Base-by-base conservation (phyloP, 2,329 filamentous ascomycete genomes). In the Colletotrichum eleusines region DNA sequence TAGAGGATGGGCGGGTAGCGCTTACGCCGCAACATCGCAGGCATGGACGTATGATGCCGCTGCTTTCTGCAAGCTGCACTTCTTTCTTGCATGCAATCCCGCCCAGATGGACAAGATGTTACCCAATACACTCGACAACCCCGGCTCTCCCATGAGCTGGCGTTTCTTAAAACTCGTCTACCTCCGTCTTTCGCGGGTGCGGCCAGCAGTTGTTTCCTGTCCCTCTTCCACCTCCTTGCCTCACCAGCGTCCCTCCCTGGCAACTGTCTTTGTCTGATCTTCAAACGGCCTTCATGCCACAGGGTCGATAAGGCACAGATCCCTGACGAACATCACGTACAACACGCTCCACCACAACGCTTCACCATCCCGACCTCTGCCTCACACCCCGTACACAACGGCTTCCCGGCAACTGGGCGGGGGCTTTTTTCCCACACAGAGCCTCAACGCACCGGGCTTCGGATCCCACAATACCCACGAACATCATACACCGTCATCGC, bases 241-340 rank as follows among this genome's bases (percentile, higher is more conserved):
- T 72, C 76, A 77, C 74, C 66, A 69, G 64, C 59, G 72, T 73
- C 71, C 72, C 72, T 73, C 71, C 72, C 72, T 73, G 73, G 69
- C 73, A 66, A 51, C 64, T 76, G 72, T 75, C 76, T 72, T n/a
- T 76, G 80, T 80, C 76, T 81, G 79, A 81, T 81, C 80, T 78
- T 74, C 78, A 76, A 76, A 75, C 76, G 74, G 73, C 62, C 67
- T 76, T 77, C 72, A 80, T 78, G 76, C 76, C 74, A 78, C 76
- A 71, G 59, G 69, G 73, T 28, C 51, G 44, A 68, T 68, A 68
- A 57, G 72, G 72, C 73, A 74, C 74, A 76, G 74, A 74, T 60
- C 66, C 71, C 69, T 63, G 59, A 66, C 65, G 51, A 51, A 73
- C 66, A 71, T 72, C 67, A 65, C 63, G 63, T 63, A 54, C 60